Base-by-base conservation (phyloP, 306 rosid species). In the Acacia confusa region DNA sequence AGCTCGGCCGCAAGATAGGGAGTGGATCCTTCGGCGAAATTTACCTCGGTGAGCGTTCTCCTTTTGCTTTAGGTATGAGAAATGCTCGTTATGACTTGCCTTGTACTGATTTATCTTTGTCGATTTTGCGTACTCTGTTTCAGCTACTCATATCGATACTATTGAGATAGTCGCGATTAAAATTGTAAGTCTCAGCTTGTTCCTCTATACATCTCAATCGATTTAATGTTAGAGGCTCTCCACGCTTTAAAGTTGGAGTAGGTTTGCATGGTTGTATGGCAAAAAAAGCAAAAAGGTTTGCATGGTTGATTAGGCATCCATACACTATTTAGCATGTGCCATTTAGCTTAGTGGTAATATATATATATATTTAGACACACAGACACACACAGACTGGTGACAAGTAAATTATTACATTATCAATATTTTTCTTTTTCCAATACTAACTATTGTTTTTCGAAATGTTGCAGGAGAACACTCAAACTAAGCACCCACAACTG, bases 11-110 rank as follows among this genome's bases (percentile, higher is more conserved):
- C 85, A 95, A 95, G 92, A 95, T 95, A 90, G 98, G 98, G 60
- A 90, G 97, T 82, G 98, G 98, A 80, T 95, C 98, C 61, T 95
- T 95, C 77, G 98, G 98, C 3, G 97, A 95, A 91, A 95, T 95
- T 73, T 95, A 83, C 72, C 92, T 95, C 45, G 98, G 98, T 95
- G 13, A 70, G 82, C 20, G 4, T 47, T 20, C 45, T 66, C 25
- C 22, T 24, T 36, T 41, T 19, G 63, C 65, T 53, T 4, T 78
- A 17, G 12, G 27, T 81, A 58, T 72, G n/a, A 25, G 40, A 25
- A 22, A 44, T 4, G 47, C 34, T 72, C 1, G 48, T 24, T 30
- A 4, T 57, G 28, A 25, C 27, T 71, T 82, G 58, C 36, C 40
- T 43, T 27, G 10, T 70, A 83, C 77, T 79, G 52, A 88, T 79